Evolutionary conservation across 1,284 basidiomycete genomes (phyloP), one percentile per base, ranked within the genome.

Genomic region (Golubevia pallescens): DNA sequence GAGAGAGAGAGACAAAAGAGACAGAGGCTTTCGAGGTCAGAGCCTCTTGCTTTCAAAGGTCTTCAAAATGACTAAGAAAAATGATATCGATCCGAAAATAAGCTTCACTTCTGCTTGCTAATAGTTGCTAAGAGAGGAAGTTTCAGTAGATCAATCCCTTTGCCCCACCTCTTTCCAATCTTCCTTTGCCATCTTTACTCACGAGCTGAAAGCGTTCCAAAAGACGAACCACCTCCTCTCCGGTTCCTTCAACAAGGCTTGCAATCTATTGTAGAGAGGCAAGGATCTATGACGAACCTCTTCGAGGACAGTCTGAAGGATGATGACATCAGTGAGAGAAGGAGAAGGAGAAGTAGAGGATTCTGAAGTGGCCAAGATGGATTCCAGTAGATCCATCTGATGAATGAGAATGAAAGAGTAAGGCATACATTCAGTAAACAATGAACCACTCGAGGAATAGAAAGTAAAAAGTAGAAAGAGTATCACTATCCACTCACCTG

Each of bases 241-340:
- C 7, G 82, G 76, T 34, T 84, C 82, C 16, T 69, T 69, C 52
- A 85, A 70, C 20, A 85, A 68, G 32, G 80, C 76, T 54, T 73
- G 74, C 38, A 85, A 69, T 2, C 82, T 74, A 60, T 85, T 85
- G 69, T 77, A 82, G 52, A 85, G 72, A 13, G 81, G 82, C 32
- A 85, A 58, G 20, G 74, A 78, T 16, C 79, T 69, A 62, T 84
- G 79, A 21, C 81, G 68, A 14, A 81, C 81, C 58, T 85, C 82
- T 52, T 80, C 77, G 7, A 77, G 62, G 1, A 85, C 81, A 3
- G 81, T 85, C 62, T 85, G 82, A 19, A 81, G 63, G 14, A 84
- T 71, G 57, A 85, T 72, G 54, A 85, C 75, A 55, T 82, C 73
- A 32, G 80, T 77, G 34, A 85, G 81, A 62, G 75, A 70, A 2